A percentile compares a stretch with the other conserved stretches of the same genome.
phyloP scores from a whole-genome alignment of 331 rosid genomes.

The Arachis monticola region DNA sequence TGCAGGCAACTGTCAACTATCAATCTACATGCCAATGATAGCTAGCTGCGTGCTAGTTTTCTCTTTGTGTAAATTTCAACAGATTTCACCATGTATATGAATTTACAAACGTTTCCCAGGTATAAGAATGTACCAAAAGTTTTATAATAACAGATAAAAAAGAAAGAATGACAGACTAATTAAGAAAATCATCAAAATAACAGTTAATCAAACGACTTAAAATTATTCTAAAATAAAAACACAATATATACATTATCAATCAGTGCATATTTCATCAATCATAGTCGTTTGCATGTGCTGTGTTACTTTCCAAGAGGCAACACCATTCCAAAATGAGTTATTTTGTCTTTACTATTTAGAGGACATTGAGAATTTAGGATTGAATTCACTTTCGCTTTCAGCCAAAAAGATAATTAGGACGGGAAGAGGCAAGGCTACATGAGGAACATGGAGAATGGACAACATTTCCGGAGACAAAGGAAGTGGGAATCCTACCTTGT shows the following conservation, averaged over 20 bases:
- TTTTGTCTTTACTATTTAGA: not conserved
- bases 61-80: slow-evolving; percentile 42
- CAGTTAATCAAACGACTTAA: not conserved
- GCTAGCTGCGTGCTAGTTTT: slow-evolving; percentile 61
- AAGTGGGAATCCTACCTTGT: slow-evolving; percentile 20
- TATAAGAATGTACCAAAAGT: too few species aligned
- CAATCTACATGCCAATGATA: slow-evolving; percentile 1
- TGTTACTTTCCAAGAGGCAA: too few species aligned
- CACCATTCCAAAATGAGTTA: too few species aligned
- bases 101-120: not conserved
- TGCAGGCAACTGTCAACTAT: slow-evolving; percentile 2
- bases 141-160: too few species aligned
- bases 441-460: slow-evolving; percentile 35
- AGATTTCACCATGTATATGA: slow-evolving; percentile 43
- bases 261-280: too few species aligned
- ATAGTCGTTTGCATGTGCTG: too few species aligned
- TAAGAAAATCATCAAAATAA: slow-evolving; percentile 18
- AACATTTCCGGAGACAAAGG: slow-evolving; percentile 40
- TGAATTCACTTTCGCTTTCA: slow-evolving; percentile 17
- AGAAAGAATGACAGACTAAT: not conserved
- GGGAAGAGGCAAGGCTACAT: not conserved
- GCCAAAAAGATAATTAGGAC: not conserved
- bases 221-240: slow-evolving; percentile 39
- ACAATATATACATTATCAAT: slow-evolving; percentile 21
- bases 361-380: too few species aligned